A percentile compares a stretch with the other conserved stretches of the same genome.
Evolutionary conservation across 192 early-diverging fungal species (phyloP).

Genomic region (Ramicandelaber brevisporus): DNA sequence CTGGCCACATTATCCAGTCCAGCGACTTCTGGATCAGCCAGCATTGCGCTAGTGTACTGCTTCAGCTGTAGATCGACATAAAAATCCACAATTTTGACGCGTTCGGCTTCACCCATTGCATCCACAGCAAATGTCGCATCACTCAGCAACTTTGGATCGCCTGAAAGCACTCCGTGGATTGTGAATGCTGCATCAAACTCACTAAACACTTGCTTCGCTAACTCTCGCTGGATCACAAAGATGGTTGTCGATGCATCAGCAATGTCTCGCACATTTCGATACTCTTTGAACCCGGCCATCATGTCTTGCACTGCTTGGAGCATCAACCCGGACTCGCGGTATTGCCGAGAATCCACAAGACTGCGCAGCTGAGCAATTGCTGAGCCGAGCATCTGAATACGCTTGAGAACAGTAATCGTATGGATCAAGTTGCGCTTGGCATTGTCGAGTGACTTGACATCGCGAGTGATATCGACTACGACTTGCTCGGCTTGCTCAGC

Average conservation of each 20-base stretch:
- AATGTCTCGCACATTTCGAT: constrained; percentile 49
- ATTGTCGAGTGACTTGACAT: constrained; percentile 82
- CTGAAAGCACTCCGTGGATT: constrained; percentile 24
- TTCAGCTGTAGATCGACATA: constrained; percentile 65
- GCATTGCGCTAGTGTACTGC: constrained; percentile 61
- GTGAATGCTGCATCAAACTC: constrained; percentile 57
- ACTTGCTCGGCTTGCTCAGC: no score
- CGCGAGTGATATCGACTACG: constrained; percentile 86
- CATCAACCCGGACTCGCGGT: constrained; percentile 52
- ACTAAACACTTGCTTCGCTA: constrained; percentile 31
- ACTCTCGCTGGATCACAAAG: constrained; percentile 25
- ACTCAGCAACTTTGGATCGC: constrained; percentile 21
- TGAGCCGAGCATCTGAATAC: constrained; percentile 68
- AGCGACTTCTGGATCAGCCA: constrained; percentile 42
- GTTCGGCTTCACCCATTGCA: constrained; percentile 33
- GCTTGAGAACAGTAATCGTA: constrained; percentile 53
- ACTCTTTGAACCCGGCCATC: constrained; percentile 43
- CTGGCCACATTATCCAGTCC: constrained; percentile 61
- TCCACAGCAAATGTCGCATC: constrained; percentile 59
- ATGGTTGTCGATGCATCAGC: constrained; percentile 36
- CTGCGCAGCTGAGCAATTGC: constrained; percentile 45
- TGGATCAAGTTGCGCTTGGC: constrained; percentile 75
- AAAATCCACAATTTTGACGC: constrained; percentile 24
- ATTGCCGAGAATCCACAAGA: constrained; percentile 38
- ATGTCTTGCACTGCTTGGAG: constrained; percentile 60